These are phyloP conservation scores for Achaetomium macrosporum DNA, from an alignment of 2,329 filamentous ascomycete species.

Conservation along the genomic window DNA sequence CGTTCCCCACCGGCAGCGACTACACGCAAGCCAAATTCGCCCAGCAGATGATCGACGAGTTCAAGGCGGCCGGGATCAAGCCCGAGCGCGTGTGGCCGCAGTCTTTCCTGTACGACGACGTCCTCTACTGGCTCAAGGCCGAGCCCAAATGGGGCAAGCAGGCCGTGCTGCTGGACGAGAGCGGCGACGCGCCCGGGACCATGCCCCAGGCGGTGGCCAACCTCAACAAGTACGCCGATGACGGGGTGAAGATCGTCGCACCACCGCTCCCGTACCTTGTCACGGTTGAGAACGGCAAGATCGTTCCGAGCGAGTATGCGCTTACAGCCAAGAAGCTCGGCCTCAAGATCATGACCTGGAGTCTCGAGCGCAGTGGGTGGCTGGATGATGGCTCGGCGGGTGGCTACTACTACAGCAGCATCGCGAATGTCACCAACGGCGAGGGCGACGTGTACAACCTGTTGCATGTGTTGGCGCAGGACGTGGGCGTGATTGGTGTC, in stretches of 20 bases:
- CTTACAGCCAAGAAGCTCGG: constrained; percentile 53
- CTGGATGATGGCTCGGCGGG: constrained; percentile 43
- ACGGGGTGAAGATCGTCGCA: constrained; percentile 57
- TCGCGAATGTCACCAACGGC: constrained; percentile 49
- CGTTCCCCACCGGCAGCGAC: constrained; percentile 47
- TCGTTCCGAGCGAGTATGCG: constrained; percentile 60
- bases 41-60: constrained; percentile 59
- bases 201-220: constrained; percentile 50
- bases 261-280: constrained; percentile 60
- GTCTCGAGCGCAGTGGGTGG: constrained; percentile 59
- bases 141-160: constrained; percentile 56
- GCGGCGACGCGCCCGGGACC: constrained; percentile 46
- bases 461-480: constrained; percentile 56
- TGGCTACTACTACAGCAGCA: constrained; percentile 52
- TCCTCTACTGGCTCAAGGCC: constrained; percentile 60
- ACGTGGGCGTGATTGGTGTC: constrained; percentile 56
- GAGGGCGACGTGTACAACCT: constrained; percentile 63
- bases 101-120: constrained; percentile 58
- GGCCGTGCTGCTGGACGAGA: constrained; percentile 60
- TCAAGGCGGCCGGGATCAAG: constrained; percentile 47
- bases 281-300: constrained; percentile 43
- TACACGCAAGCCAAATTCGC: constrained; percentile 62
- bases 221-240: constrained; percentile 48
- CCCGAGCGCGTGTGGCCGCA: constrained; percentile 55
- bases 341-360: constrained; percentile 63